Evolutionary conservation across 768 basidiomycete genomes (phyloP), one percentile per base, ranked within the genome.

Genomic region (Boletus pseudopeckii): DNA sequence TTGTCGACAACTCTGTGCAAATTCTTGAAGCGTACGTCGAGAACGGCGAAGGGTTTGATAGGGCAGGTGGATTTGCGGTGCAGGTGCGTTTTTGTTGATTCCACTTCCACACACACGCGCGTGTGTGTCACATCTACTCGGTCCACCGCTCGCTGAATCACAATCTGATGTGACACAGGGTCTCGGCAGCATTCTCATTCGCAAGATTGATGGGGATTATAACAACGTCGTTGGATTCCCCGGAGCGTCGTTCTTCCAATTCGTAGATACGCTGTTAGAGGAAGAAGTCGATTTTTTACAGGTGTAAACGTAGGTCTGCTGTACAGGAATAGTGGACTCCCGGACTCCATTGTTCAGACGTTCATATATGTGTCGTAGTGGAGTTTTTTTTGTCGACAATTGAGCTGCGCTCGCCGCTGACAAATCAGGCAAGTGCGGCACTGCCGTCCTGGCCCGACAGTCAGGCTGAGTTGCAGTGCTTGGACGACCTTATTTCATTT

Each of bases 201-300:
- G 90, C 47, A 90, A 90, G 63, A 80, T 97, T 22, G 90, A 96
- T 46, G 94, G 93, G 0, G 90, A 93, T 60, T 96, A 86, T 64
- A 78, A 89, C 60, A 98, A 97, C 61, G 86, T 91, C 2, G 92
- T 94, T 14, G 95, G 94, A 5, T 98, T 97, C 68, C 95, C 95
- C 2, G 90, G 84, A 0, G 81, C 92, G 6, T 88, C 89, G 8
- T 93, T 93, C 71, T 85, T 92, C 71, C 82, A 81, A 43, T 80
- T 88, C 45, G 62, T 93, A 39, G 85, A 88, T 48, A 59, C 79
- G n/a, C 65, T 90, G 11, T 73, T 83, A 11, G 87, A 90, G 26
- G 88, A 92, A 48, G 90, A 92, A 49, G 75, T 77, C 1, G 89
- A 91, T 53, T 92, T 92, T 65, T 68, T 92, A 14, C 14, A 56